Conservation (phyloP, 371 early-diverging fungal genomes). For the Mortierella sp. region DNA sequence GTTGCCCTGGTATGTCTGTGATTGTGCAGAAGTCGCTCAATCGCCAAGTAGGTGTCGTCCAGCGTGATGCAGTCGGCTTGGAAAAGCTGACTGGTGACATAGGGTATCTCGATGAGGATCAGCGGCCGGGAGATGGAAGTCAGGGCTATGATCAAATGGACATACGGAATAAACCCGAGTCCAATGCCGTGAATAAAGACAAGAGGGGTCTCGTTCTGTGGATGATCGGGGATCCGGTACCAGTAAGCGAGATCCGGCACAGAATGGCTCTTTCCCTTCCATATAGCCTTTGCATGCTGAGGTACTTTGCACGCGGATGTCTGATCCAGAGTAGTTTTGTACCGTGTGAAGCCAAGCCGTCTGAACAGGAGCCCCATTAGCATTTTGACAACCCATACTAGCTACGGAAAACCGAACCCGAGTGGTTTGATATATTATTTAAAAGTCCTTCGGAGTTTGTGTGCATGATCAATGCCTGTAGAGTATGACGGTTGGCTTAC, state of each 20-base stretch:
- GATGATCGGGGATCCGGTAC: conserved; percentile 51
- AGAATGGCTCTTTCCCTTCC: neutral
- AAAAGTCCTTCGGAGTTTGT: no score
- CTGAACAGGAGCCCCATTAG: conserved; percentile 12
- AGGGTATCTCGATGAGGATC: conserved; percentile 76
- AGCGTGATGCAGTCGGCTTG: conserved; percentile 65
- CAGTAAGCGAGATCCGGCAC: conserved; percentile 60
- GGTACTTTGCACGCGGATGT: neutral
- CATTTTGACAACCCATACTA: conserved; percentile 23
- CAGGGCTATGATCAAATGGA: conserved; percentile 60
- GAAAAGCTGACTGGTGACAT: conserved; percentile 73
- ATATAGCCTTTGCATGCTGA: neutral
- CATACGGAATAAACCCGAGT: conserved; percentile 71
- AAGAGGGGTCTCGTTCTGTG: conserved; percentile 65
- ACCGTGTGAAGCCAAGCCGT: conserved; percentile 19
- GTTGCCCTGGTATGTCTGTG: conserved; percentile 69
- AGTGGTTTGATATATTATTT: no score
- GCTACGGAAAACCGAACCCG: neutral
- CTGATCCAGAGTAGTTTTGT: conserved; percentile 8
- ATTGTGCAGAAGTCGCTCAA: conserved; percentile 68
- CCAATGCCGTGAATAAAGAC: conserved; percentile 83
- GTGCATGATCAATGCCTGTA: no score
- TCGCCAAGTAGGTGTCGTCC: conserved; percentile 67
- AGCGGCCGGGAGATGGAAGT: conserved; percentile 64
- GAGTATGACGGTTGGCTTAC: no score